Evolutionary conservation across 352 stramenopile genomes (phyloP).

Genomic region (Phytopythium chamaehyphon): DNA sequence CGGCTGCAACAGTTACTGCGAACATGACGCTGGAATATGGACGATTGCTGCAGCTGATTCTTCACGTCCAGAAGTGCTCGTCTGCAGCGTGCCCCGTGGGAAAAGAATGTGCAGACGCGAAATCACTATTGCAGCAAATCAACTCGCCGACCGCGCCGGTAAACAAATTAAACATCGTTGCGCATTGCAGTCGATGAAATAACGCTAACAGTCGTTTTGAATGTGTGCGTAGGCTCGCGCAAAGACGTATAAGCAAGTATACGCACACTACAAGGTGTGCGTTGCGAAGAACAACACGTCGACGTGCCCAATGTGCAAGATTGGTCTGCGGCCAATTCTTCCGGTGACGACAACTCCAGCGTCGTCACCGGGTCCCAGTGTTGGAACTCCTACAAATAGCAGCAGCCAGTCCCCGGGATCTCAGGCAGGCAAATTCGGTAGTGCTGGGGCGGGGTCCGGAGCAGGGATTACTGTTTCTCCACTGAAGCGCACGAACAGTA

Average conservation of each 20-base stretch:
- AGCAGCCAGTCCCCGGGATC: constrained; percentile 21
- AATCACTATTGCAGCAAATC: constrained; percentile 72
- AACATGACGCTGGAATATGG: constrained; percentile 82
- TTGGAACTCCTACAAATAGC: constrained; percentile 9
- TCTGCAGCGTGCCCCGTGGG: constrained; percentile 51
- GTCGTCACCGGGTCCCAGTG: background rate
- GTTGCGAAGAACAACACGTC: constrained; percentile 71
- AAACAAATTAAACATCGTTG: constrained; percentile 7
- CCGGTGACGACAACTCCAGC: constrained; percentile 4
- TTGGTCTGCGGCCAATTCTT: constrained; percentile 62
- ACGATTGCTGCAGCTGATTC: constrained; percentile 78
- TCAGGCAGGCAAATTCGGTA: constrained; percentile 6
- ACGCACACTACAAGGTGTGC: constrained; percentile 78
- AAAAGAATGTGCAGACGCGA: constrained; percentile 73
- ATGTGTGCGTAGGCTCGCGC: constrained; percentile 37
- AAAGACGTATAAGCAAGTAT: constrained; percentile 86
- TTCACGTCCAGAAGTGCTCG: constrained; percentile 83
- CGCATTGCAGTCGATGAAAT: background rate
- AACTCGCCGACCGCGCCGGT: constrained; percentile 60
- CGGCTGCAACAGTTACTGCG: constrained; percentile 38
- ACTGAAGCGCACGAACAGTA: constrained; percentile 52
- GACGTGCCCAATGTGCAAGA: constrained; percentile 85
- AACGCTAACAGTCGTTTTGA: background rate
- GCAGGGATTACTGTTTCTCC: constrained; percentile 26
- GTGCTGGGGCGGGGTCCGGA: background rate